Conservation (phyloP, 1,284 basidiomycete species). For the Gomphus bonarii region DNA sequence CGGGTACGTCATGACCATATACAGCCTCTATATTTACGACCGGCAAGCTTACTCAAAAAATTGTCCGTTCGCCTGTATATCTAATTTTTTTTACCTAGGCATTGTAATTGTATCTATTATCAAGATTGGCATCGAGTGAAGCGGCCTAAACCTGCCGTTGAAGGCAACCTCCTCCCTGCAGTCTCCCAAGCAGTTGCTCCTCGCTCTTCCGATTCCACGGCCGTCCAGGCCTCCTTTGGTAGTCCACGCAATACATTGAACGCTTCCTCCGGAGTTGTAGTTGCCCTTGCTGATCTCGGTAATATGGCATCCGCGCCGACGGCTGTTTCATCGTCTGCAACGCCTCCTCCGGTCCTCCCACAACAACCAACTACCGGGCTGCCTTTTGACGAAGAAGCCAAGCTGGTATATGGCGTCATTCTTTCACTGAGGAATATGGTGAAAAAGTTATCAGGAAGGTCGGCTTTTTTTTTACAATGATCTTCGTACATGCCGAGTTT, state of each 20-base stretch:
- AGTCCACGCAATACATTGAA: slow-evolving; percentile 55
- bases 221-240: slow-evolving; percentile 27
- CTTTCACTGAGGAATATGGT: slow-evolving; percentile 91
- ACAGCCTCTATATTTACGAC: slow-evolving; percentile 86
- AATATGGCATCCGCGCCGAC: neutral
- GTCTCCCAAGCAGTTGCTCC: slow-evolving; percentile 56
- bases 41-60: slow-evolving; percentile 37
- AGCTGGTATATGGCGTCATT: slow-evolving; percentile 94
- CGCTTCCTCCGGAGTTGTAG: slow-evolving; percentile 52
- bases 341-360: slow-evolving; percentile 26
- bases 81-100: slow-evolving; percentile 39
- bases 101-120: slow-evolving; percentile 87
- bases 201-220: slow-evolving; percentile 26
- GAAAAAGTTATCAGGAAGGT: slow-evolving; percentile 86
- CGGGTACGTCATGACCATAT: slow-evolving; percentile 55
- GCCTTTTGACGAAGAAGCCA: slow-evolving; percentile 95
- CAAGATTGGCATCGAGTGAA: slow-evolving; percentile 86
- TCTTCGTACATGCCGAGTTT: neutral
- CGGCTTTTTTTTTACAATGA: slow-evolving; percentile 18
- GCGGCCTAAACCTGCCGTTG: slow-evolving; percentile 57
- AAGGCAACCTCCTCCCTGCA: slow-evolving; percentile 63
- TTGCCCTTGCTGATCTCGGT: slow-evolving; percentile 44
- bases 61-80: neutral
- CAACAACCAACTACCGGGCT: slow-evolving; percentile 38
- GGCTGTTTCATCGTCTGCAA: slow-evolving; percentile 21